These are phyloP conservation scores for Hypericum perforatum DNA, from an alignment of 345 rosid species.

Conservation along the genomic window DNA sequence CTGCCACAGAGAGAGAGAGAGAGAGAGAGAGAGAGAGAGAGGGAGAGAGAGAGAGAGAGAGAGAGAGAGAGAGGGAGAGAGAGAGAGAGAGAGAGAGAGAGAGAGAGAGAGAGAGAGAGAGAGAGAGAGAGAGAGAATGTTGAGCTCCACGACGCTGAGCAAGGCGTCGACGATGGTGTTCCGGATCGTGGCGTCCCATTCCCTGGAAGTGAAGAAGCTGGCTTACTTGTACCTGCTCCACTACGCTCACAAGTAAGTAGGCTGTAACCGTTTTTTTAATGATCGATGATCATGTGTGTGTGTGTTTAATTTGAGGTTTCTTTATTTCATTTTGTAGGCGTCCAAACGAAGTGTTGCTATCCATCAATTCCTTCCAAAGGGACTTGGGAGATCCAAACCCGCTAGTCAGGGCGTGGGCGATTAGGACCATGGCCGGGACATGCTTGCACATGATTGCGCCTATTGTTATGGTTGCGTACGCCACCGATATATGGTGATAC, in stretches of 20 bases:
- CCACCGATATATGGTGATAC: too few species aligned
- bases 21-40: too few species aligned
- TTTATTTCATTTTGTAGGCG: constrained; percentile 51
- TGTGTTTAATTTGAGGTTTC: background rate
- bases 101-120: too few species aligned
- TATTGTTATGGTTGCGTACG: constrained; percentile 75
- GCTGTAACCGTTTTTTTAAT: constrained; percentile 10
- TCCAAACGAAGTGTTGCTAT: constrained; percentile 90
- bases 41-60: too few species aligned
- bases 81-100: too few species aligned
- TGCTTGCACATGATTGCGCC: constrained; percentile 83
- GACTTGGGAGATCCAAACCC: too few species aligned
- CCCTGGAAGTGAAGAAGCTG: constrained; percentile 91
- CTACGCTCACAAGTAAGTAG: constrained; percentile 92
- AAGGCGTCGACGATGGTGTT: constrained; percentile 81
- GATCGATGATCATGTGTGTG: background rate
- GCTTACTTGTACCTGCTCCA: constrained; percentile 90
- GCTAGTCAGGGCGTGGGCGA: constrained; percentile 98
- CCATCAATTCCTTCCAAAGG: constrained; percentile 88
- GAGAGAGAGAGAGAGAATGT: background rate
- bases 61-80: too few species aligned
- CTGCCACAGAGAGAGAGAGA: too few species aligned
- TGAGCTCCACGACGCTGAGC: constrained; percentile 61
- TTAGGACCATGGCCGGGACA: constrained; percentile 94
- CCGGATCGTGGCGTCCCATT: constrained; percentile 88